Conservation (phyloP, 1,139 yeast genomes). For the Nakaseomyces bracarensis region DNA sequence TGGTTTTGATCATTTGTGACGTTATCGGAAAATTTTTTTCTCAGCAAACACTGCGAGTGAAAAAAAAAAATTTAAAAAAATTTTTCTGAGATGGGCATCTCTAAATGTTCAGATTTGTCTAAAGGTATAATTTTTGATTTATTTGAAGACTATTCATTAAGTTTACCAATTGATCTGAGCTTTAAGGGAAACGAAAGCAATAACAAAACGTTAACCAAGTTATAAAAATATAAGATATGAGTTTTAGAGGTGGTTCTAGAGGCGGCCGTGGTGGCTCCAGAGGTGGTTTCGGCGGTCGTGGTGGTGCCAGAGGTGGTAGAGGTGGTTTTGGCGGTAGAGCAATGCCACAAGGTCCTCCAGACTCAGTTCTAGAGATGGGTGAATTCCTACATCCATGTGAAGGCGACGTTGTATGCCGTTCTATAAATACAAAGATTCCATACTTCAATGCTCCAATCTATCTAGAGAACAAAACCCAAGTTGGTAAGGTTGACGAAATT, state of each 20-base stretch:
- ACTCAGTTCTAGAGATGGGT: conserved; percentile 90
- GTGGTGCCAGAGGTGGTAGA: conserved; percentile 21
- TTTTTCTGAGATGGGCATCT: neutral
- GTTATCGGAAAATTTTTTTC: neutral
- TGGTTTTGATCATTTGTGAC: neutral
- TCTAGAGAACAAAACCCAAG: conserved; percentile 86
- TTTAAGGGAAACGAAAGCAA: no score
- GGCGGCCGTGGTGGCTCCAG: conserved; percentile 30
- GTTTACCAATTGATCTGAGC: no score
- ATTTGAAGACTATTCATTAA: no score
- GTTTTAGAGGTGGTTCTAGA: conserved; percentile 29
- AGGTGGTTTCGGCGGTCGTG: conserved; percentile 30
- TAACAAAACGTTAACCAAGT: neutral
- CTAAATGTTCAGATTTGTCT: no score
- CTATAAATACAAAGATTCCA: conserved; percentile 89
- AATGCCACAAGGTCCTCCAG: conserved; percentile 60
- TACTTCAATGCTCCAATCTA: conserved; percentile 98
- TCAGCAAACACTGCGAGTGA: neutral
- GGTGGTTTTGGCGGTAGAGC: conserved; percentile 30
- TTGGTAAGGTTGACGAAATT: conserved; percentile 97
- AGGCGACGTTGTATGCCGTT: conserved; percentile 94
- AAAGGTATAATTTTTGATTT: no score
- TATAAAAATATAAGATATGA: conserved; percentile 11
- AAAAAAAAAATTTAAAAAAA: neutral
- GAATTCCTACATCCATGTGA: conserved; percentile 86